Percentiles rank a stretch among this genome's conserved stretches.
phyloP scores from a whole-genome alignment of 805 yeast genomes.

The Tetrapisispora namnaoensis region DNA sequence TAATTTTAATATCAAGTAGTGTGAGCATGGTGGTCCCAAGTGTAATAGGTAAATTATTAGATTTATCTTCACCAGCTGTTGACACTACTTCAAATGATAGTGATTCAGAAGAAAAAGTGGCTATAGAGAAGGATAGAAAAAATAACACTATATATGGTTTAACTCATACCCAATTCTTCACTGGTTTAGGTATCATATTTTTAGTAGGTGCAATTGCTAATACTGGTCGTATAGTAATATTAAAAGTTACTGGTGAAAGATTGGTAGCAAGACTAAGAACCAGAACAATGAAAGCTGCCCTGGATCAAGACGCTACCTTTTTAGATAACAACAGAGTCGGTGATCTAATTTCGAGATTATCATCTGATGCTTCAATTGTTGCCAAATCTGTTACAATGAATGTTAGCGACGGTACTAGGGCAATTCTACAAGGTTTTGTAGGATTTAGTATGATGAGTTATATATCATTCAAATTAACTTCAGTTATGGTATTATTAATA shows the following conservation, averaged over 20 bases:
- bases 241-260: constrained; percentile 77
- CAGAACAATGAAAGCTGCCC: constrained; percentile 61
- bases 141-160: constrained; percentile 44
- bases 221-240: constrained; percentile 64
- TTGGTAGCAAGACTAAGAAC: constrained; percentile 78
- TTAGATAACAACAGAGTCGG: constrained; percentile 87
- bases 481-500: constrained; percentile 66
- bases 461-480: constrained; percentile 74
- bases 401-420: constrained; percentile 83
- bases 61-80: constrained; percentile 38
- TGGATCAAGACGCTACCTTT: constrained; percentile 81
- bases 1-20: constrained; percentile 62
- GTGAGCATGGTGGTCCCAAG: constrained; percentile 76
- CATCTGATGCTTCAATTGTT: constrained; percentile 83
- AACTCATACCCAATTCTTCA: constrained; percentile 52
- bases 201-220: constrained; percentile 68
- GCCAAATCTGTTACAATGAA: constrained; percentile 81
- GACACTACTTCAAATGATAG: neutral
- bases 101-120: constrained; percentile 12
- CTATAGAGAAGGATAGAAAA: constrained; percentile 22
- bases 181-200: constrained; percentile 52
- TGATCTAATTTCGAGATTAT: constrained; percentile 78
- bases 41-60: constrained; percentile 78
- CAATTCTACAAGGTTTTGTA: constrained; percentile 70
- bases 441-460: constrained; percentile 89